Conservation (phyloP, 257 asterid species). For the Ehretia macrophylla region DNA sequence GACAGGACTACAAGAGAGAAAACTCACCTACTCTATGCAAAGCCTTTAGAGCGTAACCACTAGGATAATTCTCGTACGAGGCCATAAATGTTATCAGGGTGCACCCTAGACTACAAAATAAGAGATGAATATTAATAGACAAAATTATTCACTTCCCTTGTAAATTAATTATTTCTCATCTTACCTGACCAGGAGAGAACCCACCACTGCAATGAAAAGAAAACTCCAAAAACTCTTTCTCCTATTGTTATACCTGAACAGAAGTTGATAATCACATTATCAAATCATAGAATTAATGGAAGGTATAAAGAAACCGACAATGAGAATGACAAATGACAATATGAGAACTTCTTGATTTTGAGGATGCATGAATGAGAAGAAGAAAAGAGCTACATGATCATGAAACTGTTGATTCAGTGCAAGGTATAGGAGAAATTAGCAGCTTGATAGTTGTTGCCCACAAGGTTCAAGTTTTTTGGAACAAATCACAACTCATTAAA, state of each 20-base stretch:
- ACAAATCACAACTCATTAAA: no score
- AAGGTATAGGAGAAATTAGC: no score
- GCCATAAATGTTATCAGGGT: conserved; percentile 69
- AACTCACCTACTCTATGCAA: conserved; percentile 68
- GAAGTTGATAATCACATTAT: conserved; percentile 6
- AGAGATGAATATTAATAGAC: conserved; percentile 34
- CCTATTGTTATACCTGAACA: conserved; percentile 81
- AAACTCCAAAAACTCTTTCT: conserved; percentile 73
- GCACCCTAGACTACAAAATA: conserved; percentile 78
- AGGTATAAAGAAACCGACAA: neutral
- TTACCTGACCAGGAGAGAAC: conserved; percentile 71
- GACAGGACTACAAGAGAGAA: conserved; percentile 22
- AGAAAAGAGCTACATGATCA: no score
- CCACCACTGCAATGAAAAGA: conserved; percentile 70
- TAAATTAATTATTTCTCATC: conserved; percentile 13
- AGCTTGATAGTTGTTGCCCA: no score
- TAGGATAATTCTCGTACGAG: conserved; percentile 89
- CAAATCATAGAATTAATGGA: neutral
- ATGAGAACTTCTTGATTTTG: no score
- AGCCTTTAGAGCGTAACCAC: conserved; percentile 70
- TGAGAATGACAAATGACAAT: neutral
- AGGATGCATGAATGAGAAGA: no score
- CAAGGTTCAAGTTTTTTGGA: no score
- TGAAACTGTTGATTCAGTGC: no score
- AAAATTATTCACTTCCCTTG: conserved; percentile 10